Conservation (phyloP, 345 rosid genomes). For the Rhodomyrtus tomentosa region DNA sequence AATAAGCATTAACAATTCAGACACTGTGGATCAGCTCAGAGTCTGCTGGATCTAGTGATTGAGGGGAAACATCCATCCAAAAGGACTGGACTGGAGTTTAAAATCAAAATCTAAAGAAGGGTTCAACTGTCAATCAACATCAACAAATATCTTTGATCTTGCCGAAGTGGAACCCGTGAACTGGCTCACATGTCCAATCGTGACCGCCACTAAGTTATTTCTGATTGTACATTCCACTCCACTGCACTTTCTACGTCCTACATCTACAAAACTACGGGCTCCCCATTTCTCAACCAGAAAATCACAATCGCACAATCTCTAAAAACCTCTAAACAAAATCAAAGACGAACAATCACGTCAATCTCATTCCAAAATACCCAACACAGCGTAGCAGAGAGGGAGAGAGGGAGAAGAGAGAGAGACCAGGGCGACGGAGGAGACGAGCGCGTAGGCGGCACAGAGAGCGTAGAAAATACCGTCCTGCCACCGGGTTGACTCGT, state of each 20-base stretch:
- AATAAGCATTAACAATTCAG: not conserved
- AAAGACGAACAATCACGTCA: not conserved
- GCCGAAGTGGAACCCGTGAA: not conserved
- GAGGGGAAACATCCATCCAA: not conserved
- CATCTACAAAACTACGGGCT: not conserved
- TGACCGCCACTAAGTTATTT: not conserved
- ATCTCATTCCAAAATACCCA: not conserved
- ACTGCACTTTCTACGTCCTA: not conserved
- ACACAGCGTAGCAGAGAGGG: not conserved
- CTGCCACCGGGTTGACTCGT: constrained; percentile 83
- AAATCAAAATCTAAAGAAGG: not conserved
- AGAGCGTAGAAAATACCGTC: constrained; percentile 87
- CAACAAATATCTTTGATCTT: not conserved
- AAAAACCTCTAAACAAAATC: not conserved
- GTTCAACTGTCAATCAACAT: not conserved
- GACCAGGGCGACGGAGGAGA: constrained; percentile 77
- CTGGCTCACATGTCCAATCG: not conserved
- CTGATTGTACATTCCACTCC: not conserved
- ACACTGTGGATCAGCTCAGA: not conserved
- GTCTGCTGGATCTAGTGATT: not conserved
- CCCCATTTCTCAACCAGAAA: not conserved
- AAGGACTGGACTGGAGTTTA: not conserved
- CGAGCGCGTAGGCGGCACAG: constrained; percentile 86
- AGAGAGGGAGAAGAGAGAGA: not conserved
- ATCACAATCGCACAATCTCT: not conserved